These are phyloP conservation scores for Stemphylium beticola DNA, from an alignment of 2,329 filamentous ascomycete genomes.

Conservation along the genomic window DNA sequence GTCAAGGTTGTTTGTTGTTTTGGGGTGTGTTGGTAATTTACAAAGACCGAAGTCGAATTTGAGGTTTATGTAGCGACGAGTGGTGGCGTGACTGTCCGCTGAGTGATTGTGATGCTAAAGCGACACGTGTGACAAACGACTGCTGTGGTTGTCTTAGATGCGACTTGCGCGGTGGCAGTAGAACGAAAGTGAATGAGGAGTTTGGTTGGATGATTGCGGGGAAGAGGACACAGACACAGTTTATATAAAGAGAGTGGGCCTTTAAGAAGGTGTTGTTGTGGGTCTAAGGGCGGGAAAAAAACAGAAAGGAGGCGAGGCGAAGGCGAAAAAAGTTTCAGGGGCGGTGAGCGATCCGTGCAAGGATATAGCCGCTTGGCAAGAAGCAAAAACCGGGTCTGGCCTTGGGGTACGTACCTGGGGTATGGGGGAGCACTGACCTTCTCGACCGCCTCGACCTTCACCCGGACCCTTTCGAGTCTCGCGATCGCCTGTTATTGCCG, in stretches of 20 bases:
- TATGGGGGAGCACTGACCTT: conserved; percentile 4
- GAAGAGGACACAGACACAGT: conserved; percentile 13
- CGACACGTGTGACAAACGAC: conserved; percentile 11
- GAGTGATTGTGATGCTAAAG: not conserved
- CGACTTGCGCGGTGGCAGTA: not conserved
- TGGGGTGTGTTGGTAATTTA: not conserved
- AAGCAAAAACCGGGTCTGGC: not conserved
- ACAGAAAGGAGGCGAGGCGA: conserved; percentile 15
- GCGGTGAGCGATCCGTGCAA: conserved; percentile 27
- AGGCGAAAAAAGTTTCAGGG: conserved; percentile 15
- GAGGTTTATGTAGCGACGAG: not conserved
- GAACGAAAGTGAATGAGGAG: conserved; percentile 4
- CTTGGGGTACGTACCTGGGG: not conserved
- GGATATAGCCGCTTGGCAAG: conserved; percentile 8
- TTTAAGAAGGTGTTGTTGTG: conserved; percentile 1
- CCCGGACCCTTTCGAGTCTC: not conserved
- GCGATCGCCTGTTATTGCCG: too few relatives aligned
- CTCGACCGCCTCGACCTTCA: not conserved
- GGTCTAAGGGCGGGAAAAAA: conserved; percentile 7
- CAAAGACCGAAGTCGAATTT: not conserved
- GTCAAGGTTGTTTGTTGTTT: not conserved
- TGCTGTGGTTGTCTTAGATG: not conserved
- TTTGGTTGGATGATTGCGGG: conserved; percentile 2
- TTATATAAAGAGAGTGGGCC: conserved; percentile 23
- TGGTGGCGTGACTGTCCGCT: not conserved